phyloP scores from a whole-genome alignment of 768 basidiomycete species.

The Trametes maxima region DNA sequence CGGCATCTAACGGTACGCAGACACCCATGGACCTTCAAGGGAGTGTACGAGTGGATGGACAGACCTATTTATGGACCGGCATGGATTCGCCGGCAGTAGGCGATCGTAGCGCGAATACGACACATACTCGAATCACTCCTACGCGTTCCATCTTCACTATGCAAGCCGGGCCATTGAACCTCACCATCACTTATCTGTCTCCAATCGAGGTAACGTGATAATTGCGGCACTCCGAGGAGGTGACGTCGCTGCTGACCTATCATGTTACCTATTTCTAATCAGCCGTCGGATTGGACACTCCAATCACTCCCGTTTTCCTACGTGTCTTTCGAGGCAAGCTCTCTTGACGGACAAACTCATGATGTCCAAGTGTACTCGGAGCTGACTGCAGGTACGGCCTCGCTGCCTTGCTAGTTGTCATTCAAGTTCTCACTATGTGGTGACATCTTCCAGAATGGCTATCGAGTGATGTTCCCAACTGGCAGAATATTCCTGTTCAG shows the following conservation, averaged over 20 bases:
- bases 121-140: constrained; percentile 35
- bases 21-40: constrained; percentile 21
- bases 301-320: constrained; percentile 46
- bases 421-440: neutral
- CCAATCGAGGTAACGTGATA: constrained; percentile 38
- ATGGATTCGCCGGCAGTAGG: neutral
- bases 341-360: constrained; percentile 38
- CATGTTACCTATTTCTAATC: neutral
- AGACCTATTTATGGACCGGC: constrained; percentile 23
- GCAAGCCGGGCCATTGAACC: constrained; percentile 37
- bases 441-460: no score
- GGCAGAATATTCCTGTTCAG: neutral
- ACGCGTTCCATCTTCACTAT: constrained; percentile 38
- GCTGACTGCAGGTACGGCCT: constrained; percentile 37
- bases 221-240: neutral
- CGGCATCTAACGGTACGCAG: neutral
- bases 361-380: constrained; percentile 42
- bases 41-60: constrained; percentile 20
- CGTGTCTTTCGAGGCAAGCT: constrained; percentile 33
- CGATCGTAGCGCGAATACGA: constrained; percentile 17
- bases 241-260: neutral
- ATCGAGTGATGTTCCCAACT: constrained; percentile 18
- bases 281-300: constrained; percentile 40
- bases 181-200: constrained; percentile 41
- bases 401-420: neutral